Conservation (phyloP, 2,329 filamentous ascomycete species). For the Apiospora saccharicola region DNA sequence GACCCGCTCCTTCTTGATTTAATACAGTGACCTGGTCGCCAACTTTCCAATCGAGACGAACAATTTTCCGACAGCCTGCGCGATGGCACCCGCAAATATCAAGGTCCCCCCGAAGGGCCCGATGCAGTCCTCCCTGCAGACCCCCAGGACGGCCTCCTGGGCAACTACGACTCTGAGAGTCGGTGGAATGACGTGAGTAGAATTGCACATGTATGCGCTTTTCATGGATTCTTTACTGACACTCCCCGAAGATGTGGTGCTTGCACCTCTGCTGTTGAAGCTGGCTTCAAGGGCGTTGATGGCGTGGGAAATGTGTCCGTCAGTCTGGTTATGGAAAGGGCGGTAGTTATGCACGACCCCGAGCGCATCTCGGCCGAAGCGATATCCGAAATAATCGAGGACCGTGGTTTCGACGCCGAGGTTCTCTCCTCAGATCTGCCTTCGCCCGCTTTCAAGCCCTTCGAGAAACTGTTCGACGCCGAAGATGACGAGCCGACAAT, state of each 20-base stretch:
- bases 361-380: conserved; percentile 74
- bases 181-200: conserved; percentile 80
- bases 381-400: conserved; percentile 86
- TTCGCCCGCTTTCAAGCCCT: conserved; percentile 54
- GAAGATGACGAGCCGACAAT: conserved; percentile 49
- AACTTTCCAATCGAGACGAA: background rate
- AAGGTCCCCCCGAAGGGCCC: conserved; percentile 52
- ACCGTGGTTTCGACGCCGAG: conserved; percentile 89
- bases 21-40: conserved; percentile 9
- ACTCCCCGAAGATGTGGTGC: conserved; percentile 73
- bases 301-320: conserved; percentile 89
- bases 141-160: conserved; percentile 66
- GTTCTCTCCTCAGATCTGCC: conserved; percentile 84
- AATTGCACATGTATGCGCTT: conserved; percentile 19
- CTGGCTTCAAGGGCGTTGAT: conserved; percentile 82
- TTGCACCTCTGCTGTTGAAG: conserved; percentile 94
- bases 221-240: conserved; percentile 38
- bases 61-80: background rate
- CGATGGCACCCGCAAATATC: conserved; percentile 61
- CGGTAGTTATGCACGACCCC: conserved; percentile 91
- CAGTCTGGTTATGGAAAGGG: conserved; percentile 92
- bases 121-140: conserved; percentile 41
- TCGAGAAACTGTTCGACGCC: conserved; percentile 44
- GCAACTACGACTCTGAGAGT: conserved; percentile 91
- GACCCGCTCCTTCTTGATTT: background rate